Conservation (phyloP, 2,329 filamentous ascomycete species). For the Leptographium lundbergii region DNA sequence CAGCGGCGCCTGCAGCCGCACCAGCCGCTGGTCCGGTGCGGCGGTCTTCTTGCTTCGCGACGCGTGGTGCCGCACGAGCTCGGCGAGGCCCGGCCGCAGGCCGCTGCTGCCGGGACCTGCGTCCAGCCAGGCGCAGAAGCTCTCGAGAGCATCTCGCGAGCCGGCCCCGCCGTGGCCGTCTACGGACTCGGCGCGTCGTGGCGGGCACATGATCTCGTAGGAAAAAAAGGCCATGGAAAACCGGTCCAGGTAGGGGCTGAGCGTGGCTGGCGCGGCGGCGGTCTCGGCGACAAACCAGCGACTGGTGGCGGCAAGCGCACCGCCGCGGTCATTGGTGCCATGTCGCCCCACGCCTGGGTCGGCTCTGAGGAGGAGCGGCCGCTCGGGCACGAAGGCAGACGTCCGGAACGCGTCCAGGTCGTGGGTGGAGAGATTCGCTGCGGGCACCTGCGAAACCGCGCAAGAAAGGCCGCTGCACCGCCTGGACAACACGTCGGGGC, state of each 20-base stretch:
- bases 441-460: background rate
- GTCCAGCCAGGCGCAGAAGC: conserved; percentile 9
- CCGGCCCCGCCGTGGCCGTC: background rate
- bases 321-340: background rate
- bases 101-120: background rate
- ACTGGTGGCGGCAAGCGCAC: conserved; percentile 33
- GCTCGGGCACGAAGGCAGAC: conserved; percentile 37
- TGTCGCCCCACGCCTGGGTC: background rate
- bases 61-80: conserved; percentile 5
- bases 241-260: conserved; percentile 18
- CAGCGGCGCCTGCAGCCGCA: conserved; percentile 48
- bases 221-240: conserved; percentile 22
- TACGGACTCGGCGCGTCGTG: background rate
- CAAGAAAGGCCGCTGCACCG: background rate
- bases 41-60: background rate
- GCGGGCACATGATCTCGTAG: conserved; percentile 23
- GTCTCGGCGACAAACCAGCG: conserved; percentile 42
- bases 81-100: conserved; percentile 4
- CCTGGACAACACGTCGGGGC: background rate
- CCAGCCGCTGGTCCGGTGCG: conserved; percentile 26
- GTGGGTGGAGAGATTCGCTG: background rate
- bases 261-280: background rate
- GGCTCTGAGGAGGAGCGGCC: conserved; percentile 37
- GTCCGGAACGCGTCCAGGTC: conserved; percentile 34
- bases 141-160: background rate